Evolutionary conservation across 768 basidiomycete species (phyloP), one percentile per base, ranked within the genome.

Genomic region (Boletus sp.): DNA sequence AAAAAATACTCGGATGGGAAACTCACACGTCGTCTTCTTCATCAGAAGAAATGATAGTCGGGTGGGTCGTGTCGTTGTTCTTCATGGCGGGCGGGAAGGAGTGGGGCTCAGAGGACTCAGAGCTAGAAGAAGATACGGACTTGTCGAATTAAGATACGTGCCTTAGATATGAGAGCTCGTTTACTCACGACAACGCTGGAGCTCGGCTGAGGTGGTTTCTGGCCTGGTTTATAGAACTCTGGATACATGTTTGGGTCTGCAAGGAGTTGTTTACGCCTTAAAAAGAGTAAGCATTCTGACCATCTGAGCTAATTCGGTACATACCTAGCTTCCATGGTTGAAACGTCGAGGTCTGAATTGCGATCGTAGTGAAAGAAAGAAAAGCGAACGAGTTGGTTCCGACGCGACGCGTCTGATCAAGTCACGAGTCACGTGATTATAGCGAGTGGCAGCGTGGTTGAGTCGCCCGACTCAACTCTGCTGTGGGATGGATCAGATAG

Each of bases 21-120:
- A 53, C 60, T 41, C 34, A 67, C 63, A 38, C 43, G 13, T 39
- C 55, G 17, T 35, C 51, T 19, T 70, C 65, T n/a, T 69, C 71
- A 7, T 69, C 68, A 2, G 72, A 74, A 15, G 72, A 72, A 38
- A 72, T 68, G 11, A 70, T 50, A 1, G 71, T 30, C 4, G 53
- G 63, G 15, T 55, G 56, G 3, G 49, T 25, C 37, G n/a, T 61
- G 45, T 44, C 39, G 19, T 6, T 46, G 45, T 55, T 25, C 49
- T 59, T 61, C 34, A 35, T 11, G 0, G 46, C 25, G 0, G 58
- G 27, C 30, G 54, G 50, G 29, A 58, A 29, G n/a, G 69, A 69
- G 9, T 58, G 56, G 5, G 71, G 44, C 30, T 57, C 56, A 25
- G 63, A 61, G 6, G 56, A 51, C 7, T 37, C 58, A 30, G 67